Evolutionary conservation across 371 early-diverging fungal species (phyloP), one percentile per base, ranked within the genome.

Genomic region (Mucor irregularis): DNA sequence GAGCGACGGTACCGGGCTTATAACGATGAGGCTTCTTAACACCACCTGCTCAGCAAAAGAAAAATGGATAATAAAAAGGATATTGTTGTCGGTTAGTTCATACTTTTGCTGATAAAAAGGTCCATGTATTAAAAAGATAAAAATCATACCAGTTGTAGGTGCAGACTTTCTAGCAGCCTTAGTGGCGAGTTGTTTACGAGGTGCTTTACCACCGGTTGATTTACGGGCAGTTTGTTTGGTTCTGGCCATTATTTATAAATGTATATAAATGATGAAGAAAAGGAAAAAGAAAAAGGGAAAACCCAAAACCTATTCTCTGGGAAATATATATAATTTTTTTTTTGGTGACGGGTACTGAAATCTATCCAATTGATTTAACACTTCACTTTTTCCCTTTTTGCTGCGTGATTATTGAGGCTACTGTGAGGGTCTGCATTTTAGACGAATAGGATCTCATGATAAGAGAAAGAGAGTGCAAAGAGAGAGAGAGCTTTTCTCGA

Each of bases 171-270:
- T 64, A 26, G 73, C 73, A 26, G 97, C 93, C 81, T 98, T 97
- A 68, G 96, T 94, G 61, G 95, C 95, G 51, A 97, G 84, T 77
- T 96, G 95, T 81, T 97, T 97, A 71, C 94, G 82, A 49, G 98
- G 97, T 17, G 93, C 92, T 74, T 98, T 98, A 69, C 98, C 97
- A 69, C 98, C 98, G 66, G 97, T 95, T 48, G 96, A 93, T 83
- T 98, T 98, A 79, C 97, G 92, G 62, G 98, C 97, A 64, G 97
- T 96, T 78, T 97, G 96, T 84, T 96, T 95, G 62, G 96, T 95
- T 73, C 97, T 82, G 58, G 96, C 96, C 96, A 96, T 95, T 48
- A 33, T 53, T 39, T 25, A 24, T 42, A 22, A n/a, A 21, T 30
- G 6, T 1, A 28, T 40, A 14, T 19, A 30, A 40, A 30, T 10